Conservation (phyloP, 371 early-diverging fungal genomes). For the Zancudomyces culisetae region DNA sequence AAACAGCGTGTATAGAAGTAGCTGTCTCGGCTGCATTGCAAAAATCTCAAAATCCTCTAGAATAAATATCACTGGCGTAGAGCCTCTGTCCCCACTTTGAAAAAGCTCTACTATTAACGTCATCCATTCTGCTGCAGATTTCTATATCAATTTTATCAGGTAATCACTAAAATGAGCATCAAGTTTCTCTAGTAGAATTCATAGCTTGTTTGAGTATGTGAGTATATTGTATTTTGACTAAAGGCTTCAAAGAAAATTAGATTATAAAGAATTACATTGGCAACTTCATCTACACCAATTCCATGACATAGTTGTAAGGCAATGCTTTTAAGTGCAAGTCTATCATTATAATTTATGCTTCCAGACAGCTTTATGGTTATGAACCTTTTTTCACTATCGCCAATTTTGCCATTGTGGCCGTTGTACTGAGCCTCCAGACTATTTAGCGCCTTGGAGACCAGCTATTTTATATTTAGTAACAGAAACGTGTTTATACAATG, state of each 20-base stretch:
- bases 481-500: background rate
- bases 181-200: too few species aligned
- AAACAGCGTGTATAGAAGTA: conserved; percentile 78
- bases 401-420: conserved; percentile 6
- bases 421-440: conserved; percentile 9
- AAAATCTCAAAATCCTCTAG: conserved; percentile 82
- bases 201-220: conserved; percentile 10
- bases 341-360: conserved; percentile 59
- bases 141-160: conserved; percentile 10
- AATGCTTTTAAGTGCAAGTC: conserved; percentile 61
- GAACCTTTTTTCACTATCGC: too few species aligned
- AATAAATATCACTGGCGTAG: conserved; percentile 38
- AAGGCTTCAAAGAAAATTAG: background rate
- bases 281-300: background rate
- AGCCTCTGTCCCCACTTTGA: conserved; percentile 6
- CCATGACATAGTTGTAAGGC: conserved; percentile 43
- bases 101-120: conserved; percentile 13
- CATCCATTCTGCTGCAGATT: conserved; percentile 23
- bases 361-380: conserved; percentile 57
- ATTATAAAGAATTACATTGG: background rate
- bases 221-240: background rate
- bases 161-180: too few species aligned
- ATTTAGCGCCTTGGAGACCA: conserved; percentile 25
- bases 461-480: background rate
- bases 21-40: conserved; percentile 72